phyloP scores from a whole-genome alignment of 768 basidiomycete species.

The Fomitopsis pulvina region DNA sequence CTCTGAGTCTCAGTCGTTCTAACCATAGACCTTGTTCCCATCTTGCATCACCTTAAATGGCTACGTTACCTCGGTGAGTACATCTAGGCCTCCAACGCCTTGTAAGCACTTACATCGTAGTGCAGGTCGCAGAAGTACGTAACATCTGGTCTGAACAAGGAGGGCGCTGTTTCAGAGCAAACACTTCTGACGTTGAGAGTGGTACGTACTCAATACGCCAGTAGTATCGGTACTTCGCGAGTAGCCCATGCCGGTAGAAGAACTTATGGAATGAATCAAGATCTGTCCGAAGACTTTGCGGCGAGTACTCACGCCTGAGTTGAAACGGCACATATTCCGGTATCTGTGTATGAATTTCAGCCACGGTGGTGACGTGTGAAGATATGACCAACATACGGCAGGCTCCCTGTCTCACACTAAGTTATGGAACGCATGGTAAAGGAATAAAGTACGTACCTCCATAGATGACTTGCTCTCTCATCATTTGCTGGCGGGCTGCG shows the following conservation, averaged over 20 bases:
- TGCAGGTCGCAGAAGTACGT: constrained; percentile 53
- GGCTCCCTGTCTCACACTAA: constrained; percentile 47
- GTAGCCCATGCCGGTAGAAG: constrained; percentile 48
- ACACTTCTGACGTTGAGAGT: too few species aligned
- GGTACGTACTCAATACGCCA: constrained; percentile 48
- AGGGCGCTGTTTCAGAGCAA: background rate
- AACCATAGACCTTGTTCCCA: constrained; percentile 48
- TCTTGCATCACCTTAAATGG: constrained; percentile 57
- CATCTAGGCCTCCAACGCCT: background rate
- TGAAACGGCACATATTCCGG: constrained; percentile 94
- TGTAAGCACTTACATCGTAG: constrained; percentile 30
- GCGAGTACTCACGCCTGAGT: constrained; percentile 67
- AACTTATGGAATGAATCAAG: constrained; percentile 32
- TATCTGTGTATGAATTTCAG: constrained; percentile 39
- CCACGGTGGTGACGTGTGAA: background rate
- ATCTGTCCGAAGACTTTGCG: background rate
- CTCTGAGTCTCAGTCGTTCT: background rate
- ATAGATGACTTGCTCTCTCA: constrained; percentile 50
- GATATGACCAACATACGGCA: constrained; percentile 44
- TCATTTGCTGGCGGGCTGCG: constrained; percentile 45
- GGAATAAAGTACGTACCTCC: constrained; percentile 27
- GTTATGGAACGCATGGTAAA: background rate
- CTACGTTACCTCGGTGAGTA: constrained; percentile 9
- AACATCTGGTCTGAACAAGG: constrained; percentile 37
- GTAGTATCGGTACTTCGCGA: constrained; percentile 33